A percentile compares a stretch with the other conserved stretches of the same genome.
Conservation (phyloP, 345 rosid species). For the Moricandia arvensis region DNA sequence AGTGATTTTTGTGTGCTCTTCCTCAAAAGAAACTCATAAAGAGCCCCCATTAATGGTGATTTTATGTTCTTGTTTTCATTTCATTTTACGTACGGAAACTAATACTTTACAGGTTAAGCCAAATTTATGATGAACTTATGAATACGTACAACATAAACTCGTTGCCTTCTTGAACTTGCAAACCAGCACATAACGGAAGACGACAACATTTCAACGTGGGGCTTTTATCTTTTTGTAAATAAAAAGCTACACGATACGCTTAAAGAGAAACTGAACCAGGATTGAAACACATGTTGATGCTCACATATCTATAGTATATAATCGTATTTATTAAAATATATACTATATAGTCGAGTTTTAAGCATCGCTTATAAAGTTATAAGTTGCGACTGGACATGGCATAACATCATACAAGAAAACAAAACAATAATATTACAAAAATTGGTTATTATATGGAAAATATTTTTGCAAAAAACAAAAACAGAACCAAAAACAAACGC, state of each 20-base stretch:
- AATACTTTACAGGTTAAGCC: not conserved
- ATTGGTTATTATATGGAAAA: not conserved
- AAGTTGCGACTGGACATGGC: not conserved
- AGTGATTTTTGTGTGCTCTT: too few species aligned
- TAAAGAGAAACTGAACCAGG: not conserved
- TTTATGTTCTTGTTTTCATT: too few species aligned
- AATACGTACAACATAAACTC: not conserved
- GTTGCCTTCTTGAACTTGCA: not conserved
- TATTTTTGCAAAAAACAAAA: not conserved
- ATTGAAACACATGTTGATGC: not conserved
- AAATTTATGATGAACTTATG: not conserved
- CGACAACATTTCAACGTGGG: not conserved
- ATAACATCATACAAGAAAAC: constrained; percentile 3
- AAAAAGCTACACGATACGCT: not conserved
- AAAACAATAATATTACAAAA: constrained; percentile 5
- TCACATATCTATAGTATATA: not conserved
- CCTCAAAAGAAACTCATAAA: too few species aligned
- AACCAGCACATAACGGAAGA: not conserved
- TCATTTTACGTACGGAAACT: too few species aligned
- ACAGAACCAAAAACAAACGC: constrained; percentile 16
- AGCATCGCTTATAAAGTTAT: not conserved
- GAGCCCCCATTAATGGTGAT: too few species aligned
- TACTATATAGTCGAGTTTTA: not conserved
- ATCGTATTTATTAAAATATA: not conserved
- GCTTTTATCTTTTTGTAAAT: not conserved